A percentile compares a stretch with the other conserved stretches of the same genome.
Evolutionary conservation across 2,329 filamentous ascomycete species (phyloP).

Genomic region (Akanthomyces dipterigenus): DNA sequence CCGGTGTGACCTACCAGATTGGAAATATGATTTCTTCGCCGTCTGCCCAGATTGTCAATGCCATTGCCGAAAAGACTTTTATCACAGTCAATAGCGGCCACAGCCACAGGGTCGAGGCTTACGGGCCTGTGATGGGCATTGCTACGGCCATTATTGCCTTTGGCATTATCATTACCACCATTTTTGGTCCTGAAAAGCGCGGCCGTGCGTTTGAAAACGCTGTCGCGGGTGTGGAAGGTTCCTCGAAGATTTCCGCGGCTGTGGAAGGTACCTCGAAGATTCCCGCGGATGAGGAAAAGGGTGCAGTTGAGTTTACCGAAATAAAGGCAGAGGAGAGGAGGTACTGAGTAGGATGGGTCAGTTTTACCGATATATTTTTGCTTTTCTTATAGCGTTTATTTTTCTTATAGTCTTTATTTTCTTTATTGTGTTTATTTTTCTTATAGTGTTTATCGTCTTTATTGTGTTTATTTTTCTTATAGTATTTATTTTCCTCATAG

Average conservation of each 20-base stretch:
- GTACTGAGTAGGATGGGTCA: no score
- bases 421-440: no score
- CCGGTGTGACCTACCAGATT: constrained; percentile 66
- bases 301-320: constrained; percentile 13
- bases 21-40: constrained; percentile 70
- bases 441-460: no score
- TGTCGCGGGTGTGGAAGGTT: constrained; percentile 29
- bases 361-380: no score
- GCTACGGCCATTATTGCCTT: constrained; percentile 69
- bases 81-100: constrained; percentile 49
- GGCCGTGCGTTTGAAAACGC: constrained; percentile 63
- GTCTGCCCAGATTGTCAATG: constrained; percentile 71
- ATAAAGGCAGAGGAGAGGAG: constrained; percentile 3
- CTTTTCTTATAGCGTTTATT: no score
- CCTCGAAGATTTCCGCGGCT: constrained; percentile 23
- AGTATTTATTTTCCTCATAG: no score
- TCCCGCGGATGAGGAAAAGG: constrained; percentile 25
- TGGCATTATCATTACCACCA: constrained; percentile 61
- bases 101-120: constrained; percentile 56
- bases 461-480: no score
- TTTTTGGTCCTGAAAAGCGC: constrained; percentile 67
- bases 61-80: constrained; percentile 56
- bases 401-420: no score
- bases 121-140: constrained; percentile 69
- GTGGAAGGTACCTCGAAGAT: constrained; percentile 24